Conservation (phyloP, 768 basidiomycete species). For the Leucocoprinus sp. region DNA sequence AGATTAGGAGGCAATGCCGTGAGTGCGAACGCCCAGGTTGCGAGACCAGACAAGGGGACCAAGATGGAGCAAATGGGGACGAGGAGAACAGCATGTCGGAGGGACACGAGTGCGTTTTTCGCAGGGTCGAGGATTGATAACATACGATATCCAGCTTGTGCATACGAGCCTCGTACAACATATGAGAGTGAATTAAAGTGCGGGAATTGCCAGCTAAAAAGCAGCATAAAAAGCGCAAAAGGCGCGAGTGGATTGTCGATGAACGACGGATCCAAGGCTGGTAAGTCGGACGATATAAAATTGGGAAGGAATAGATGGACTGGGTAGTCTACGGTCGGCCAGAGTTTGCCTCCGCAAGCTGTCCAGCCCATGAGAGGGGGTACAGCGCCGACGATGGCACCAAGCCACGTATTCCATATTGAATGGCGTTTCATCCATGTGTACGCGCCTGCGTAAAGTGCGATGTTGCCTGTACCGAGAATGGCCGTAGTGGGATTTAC, state of each 20-base stretch:
- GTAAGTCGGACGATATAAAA: slow-evolving; percentile 34
- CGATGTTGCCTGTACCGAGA: slow-evolving; percentile 78
- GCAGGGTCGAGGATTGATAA: slow-evolving; percentile 69
- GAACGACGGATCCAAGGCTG: slow-evolving; percentile 34
- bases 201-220: slow-evolving; percentile 98
- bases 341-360: slow-evolving; percentile 75
- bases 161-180: slow-evolving; percentile 80
- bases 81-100: slow-evolving; percentile 75
- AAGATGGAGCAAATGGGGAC: slow-evolving; percentile 72
- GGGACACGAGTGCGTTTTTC: slow-evolving; percentile 77
- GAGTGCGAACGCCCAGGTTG: slow-evolving; percentile 83
- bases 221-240: slow-evolving; percentile 69
- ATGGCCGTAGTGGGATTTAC: slow-evolving; percentile 82
- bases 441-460: slow-evolving; percentile 85
- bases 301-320: slow-evolving; percentile 54
- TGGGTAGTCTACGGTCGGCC: slow-evolving; percentile 57
- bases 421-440: slow-evolving; percentile 86
- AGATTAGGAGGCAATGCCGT: slow-evolving; percentile 72
- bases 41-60: slow-evolving; percentile 83
- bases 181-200: slow-evolving; percentile 95
- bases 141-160: slow-evolving; percentile 92
- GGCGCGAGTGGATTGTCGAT: slow-evolving; percentile 80
- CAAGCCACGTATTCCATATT: slow-evolving; percentile 88
- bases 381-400: slow-evolving; percentile 83
- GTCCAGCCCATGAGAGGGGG: slow-evolving; percentile 99